Evolutionary conservation across 2,329 filamentous ascomycete species (phyloP).

Genomic region (Elsinoe australis): DNA sequence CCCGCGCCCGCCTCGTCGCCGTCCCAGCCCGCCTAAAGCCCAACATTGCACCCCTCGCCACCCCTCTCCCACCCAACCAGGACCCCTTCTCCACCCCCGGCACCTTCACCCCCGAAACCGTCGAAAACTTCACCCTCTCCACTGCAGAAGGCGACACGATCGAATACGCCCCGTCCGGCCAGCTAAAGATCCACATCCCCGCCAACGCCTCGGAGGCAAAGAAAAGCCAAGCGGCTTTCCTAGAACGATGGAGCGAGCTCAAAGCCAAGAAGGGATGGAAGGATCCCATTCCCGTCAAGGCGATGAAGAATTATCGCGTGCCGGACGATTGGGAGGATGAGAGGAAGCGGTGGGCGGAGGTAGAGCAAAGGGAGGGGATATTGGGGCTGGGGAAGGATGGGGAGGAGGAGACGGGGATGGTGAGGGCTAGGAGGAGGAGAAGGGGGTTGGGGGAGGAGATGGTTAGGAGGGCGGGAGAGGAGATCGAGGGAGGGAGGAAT

Average conservation of each 20-base stretch:
- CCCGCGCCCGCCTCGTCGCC: conserved; percentile 61
- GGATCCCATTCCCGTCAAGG: conserved; percentile 28
- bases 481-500: too few relatives aligned
- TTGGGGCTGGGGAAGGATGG: conserved; percentile 7
- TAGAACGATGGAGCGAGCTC: conserved; percentile 34
- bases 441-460: neutral
- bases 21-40: conserved; percentile 51
- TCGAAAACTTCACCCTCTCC: conserved; percentile 19
- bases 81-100: conserved; percentile 19
- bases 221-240: conserved; percentile 31
- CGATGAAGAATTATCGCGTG: conserved; percentile 23
- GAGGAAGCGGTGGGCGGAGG: conserved; percentile 14
- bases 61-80: conserved; percentile 14
- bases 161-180: conserved; percentile 4
- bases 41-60: conserved; percentile 4
- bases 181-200: conserved; percentile 17
- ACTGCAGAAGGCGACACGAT: conserved; percentile 18
- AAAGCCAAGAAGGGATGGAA: conserved; percentile 37
- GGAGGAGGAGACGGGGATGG: neutral
- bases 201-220: conserved; percentile 17
- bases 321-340: conserved; percentile 20
- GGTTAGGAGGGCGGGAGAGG: too few relatives aligned
- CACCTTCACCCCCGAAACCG: neutral
- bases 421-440: conserved; percentile 5
- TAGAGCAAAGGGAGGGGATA: conserved; percentile 5